Evolutionary conservation across 2,329 filamentous ascomycete genomes (phyloP), one percentile per base, ranked within the genome.

Genomic region (Fusarium sambucinum): DNA sequence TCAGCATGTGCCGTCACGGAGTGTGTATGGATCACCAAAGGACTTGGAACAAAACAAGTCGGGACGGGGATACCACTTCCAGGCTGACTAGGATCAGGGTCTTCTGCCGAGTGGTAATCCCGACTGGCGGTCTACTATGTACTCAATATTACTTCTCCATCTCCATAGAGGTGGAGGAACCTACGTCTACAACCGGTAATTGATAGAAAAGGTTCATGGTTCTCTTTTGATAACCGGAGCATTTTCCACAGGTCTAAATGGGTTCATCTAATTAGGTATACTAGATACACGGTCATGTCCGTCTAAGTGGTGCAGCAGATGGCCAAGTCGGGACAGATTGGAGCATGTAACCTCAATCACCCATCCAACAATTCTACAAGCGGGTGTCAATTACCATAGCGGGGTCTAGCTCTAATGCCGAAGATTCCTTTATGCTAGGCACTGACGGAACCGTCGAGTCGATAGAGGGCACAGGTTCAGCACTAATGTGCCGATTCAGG

Each of bases 51-150:
- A 38, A 44, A 55, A 66, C 61, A 51, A 50, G 54, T 59, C 53
- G 48, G 46, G 23, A 57, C 46, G 25, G 51, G 47, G 30, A 54
- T 44, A 27, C 27, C 23, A 41, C 38, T 23, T 41, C 37, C 40
- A 32, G 37, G 46, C 32, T 62, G 60, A 13, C 66, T 54, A 42
- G 66, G 66, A 63, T 67, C 52, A 63, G 46, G 57, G 44, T 50
- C 48, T 48, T 63, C 62, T 66, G 44, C 66, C 66, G 61, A 62
- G 52, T 67, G 66, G 58, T 48, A 69, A 66, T 60, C 44, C 60
- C 66, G 66, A 69, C 66, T 69, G 66, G 66, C 66, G 66, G 66
- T 69, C 66, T 68, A 55, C 38, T 68, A 19, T 38, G n/a, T 38
- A 38, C n/a, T 33, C 41, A 55, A 54, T 50, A 59, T 32, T 67